Evolutionary conservation across 164 flowering plant species (phyloP).

Genomic region (Platanus orientalis): DNA sequence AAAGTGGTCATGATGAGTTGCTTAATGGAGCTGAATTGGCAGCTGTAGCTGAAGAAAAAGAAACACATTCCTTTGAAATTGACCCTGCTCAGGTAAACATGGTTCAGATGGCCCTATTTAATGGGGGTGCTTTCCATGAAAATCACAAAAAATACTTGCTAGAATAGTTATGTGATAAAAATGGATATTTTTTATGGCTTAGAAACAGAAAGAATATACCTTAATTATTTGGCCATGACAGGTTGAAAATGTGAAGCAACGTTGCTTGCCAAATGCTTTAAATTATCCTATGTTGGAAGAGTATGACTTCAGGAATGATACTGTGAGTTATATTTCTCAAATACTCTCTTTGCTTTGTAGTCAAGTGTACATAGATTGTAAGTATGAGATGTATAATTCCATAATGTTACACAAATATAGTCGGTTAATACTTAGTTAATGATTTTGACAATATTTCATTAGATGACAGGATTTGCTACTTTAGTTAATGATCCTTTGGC

Average conservation of each 20-base stretch:
- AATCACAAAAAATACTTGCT: not conserved
- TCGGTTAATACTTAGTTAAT: not conserved
- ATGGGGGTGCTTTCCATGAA: not conserved
- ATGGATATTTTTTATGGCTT: not conserved
- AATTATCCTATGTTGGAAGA: conserved; percentile 99
- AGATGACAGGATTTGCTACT: not conserved
- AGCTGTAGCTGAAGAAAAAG: conserved; percentile 91
- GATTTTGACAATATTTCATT: not conserved
- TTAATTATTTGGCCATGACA: conserved; percentile 21
- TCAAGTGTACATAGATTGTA: not conserved
- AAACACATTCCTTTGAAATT: conserved; percentile 88
- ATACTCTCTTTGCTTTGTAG: not conserved
- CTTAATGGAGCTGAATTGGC: conserved; percentile 76
- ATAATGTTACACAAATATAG: not conserved
- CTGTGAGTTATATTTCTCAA: conserved; percentile 46
- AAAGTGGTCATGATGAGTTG: conserved; percentile 59
- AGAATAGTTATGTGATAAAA: not conserved
- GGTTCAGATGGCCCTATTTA: not conserved
- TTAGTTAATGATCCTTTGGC: not conserved
- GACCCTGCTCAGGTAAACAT: conserved; percentile 77
- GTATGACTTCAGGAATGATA: conserved; percentile 97
- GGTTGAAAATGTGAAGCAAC: conserved; percentile 98
- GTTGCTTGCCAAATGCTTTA: conserved; percentile 89
- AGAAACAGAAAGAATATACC: not conserved
- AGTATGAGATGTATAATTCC: not conserved